These are phyloP conservation scores for Penicillium cataractarum DNA, from an alignment of 495 filamentous ascomycete species.

Conservation along the genomic window DNA sequence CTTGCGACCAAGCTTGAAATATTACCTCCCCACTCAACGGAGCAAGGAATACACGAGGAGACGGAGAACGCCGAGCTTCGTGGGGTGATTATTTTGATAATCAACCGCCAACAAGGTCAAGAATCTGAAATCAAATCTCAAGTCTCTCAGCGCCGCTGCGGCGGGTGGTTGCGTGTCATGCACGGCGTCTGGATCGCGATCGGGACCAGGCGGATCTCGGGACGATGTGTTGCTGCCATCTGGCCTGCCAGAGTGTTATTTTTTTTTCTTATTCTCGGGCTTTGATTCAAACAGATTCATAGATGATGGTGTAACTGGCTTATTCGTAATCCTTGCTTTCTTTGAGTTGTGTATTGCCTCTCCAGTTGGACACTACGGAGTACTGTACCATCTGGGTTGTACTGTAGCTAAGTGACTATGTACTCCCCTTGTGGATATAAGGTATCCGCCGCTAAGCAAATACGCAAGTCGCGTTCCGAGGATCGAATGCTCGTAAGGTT, in stretches of 20 bases:
- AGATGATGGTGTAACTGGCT: neutral
- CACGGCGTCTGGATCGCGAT: constrained; percentile 6
- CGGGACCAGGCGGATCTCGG: constrained; percentile 17
- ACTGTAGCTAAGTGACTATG: neutral
- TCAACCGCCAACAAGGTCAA: neutral
- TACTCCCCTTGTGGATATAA: neutral
- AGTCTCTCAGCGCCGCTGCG: neutral
- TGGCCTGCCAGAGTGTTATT: neutral
- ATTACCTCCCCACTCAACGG: neutral
- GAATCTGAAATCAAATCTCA: neutral
- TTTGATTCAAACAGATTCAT: neutral
- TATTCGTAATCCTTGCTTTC: neutral
- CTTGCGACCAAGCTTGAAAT: neutral
- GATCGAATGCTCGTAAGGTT: neutral
- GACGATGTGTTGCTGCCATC: constrained; percentile 1
- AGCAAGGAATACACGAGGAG: neutral
- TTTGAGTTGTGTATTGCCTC: neutral
- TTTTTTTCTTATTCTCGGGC: neutral
- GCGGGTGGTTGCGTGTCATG: constrained; percentile 1
- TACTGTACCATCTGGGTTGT: neutral
- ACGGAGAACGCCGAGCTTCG: neutral
- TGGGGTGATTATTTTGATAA: neutral
- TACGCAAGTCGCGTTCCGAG: neutral
- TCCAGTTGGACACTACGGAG: neutral
- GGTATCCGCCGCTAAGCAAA: neutral